Percentiles rank a stretch among this genome's conserved stretches.
Evolutionary conservation across 2,329 filamentous ascomycete species (phyloP).

Genomic region (Seiridium unicorne): DNA sequence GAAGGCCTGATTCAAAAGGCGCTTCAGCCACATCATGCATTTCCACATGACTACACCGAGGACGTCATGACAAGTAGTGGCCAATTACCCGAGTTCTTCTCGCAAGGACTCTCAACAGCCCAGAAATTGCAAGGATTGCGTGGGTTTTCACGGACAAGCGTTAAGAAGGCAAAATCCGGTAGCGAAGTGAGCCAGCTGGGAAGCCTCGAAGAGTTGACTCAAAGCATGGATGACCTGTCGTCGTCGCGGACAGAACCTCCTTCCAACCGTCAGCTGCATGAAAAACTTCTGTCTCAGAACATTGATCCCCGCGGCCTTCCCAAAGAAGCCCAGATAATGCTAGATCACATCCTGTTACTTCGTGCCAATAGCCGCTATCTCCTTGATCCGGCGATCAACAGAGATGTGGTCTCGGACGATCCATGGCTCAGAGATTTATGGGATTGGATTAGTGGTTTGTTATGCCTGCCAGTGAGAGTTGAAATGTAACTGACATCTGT

Average conservation of each 20-base stretch:
- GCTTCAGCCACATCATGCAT: constrained; percentile 32
- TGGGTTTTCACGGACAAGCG: constrained; percentile 25
- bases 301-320: constrained; percentile 45
- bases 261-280: constrained; percentile 58
- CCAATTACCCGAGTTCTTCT: constrained; percentile 40
- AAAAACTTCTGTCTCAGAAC: constrained; percentile 47
- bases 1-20: constrained; percentile 39
- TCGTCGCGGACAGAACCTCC: constrained; percentile 32
- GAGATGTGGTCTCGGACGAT: constrained; percentile 66
- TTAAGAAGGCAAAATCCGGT: constrained; percentile 12
- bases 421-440: constrained; percentile 77
- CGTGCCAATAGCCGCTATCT: constrained; percentile 62
- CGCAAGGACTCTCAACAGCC: constrained; percentile 39
- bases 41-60: constrained; percentile 31
- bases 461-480: not conserved
- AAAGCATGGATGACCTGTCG: constrained; percentile 33
- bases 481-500: not conserved
- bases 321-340: constrained; percentile 46
- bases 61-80: constrained; percentile 33
- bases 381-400: constrained; percentile 65
- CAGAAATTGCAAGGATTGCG: constrained; percentile 50
- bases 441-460: constrained; percentile 68
- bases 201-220: constrained; percentile 22
- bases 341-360: constrained; percentile 58
- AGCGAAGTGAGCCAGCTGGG: constrained; percentile 13